A percentile compares a stretch with the other conserved stretches of the same genome.
Conservation (phyloP, 495 filamentous ascomycete genomes). For the Hyaloscypha bicolor region DNA sequence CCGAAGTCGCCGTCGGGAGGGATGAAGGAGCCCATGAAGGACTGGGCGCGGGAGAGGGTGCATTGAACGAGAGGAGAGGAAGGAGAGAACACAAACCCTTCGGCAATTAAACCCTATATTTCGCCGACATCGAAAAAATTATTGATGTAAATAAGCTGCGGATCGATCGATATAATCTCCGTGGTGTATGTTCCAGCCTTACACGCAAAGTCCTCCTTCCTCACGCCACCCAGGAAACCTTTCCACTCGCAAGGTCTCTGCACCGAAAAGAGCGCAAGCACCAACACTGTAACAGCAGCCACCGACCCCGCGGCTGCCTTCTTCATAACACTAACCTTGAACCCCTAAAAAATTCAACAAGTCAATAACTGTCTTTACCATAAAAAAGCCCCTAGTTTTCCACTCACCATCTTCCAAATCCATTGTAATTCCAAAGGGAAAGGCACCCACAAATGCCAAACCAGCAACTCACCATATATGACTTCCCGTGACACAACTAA, state of each 20-base stretch:
- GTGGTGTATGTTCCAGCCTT: conserved; percentile 11
- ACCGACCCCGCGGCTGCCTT: neutral
- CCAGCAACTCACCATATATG: neutral
- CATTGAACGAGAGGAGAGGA: conserved; percentile 45
- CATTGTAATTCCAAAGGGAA: neutral
- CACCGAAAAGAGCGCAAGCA: neutral
- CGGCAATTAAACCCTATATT: conserved; percentile 6
- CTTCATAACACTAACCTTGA: neutral
- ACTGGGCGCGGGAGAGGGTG: conserved; percentile 41
- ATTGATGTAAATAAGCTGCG: conserved; percentile 22
- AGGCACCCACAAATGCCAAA: neutral
- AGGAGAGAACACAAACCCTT: conserved; percentile 29
- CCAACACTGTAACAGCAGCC: neutral
- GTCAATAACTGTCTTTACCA: neutral
- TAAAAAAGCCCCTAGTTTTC: neutral
- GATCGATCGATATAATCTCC: conserved; percentile 25
- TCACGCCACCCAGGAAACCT: neutral
- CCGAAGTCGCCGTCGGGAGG: conserved; percentile 40
- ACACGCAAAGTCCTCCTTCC: conserved; percentile 12
- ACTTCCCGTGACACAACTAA: neutral
- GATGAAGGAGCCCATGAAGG: conserved; percentile 43
- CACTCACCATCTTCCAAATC: neutral
- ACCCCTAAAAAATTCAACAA: neutral
- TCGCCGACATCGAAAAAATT: conserved; percentile 12
- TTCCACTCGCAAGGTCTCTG: neutral